These are phyloP conservation scores for Phyllosticta citriasiana DNA, from an alignment of 2,329 filamentous ascomycete species.

Conservation along the genomic window DNA sequence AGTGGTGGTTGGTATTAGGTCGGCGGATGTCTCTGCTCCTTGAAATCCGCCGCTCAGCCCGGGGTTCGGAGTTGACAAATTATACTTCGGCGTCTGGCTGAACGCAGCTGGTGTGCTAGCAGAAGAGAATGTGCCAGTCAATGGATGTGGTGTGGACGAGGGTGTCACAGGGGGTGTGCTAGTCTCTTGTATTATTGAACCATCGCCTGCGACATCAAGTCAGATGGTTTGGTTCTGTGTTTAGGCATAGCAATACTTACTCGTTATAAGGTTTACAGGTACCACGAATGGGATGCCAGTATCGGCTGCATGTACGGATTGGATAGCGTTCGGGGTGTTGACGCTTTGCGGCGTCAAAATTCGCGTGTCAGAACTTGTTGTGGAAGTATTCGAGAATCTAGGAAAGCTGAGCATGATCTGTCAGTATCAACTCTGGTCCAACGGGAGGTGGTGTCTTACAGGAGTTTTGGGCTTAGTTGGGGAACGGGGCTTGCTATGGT, in stretches of 20 bases:
- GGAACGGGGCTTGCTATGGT: conserved; percentile 26
- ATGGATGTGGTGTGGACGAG: neutral
- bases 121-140: neutral
- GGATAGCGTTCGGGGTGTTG: neutral
- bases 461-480: conserved; percentile 17
- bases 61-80: neutral
- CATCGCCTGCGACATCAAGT: conserved; percentile 22
- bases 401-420: conserved; percentile 14
- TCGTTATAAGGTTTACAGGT: conserved; percentile 22
- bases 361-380: neutral
- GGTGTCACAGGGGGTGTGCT: neutral
- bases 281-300: conserved; percentile 24
- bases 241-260: conserved; percentile 18
- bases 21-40: conserved; percentile 1
- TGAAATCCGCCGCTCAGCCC: neutral
- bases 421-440: conserved; percentile 11
- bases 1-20: neutral
- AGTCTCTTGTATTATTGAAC: conserved; percentile 22
- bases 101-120: neutral
- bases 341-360: conserved; percentile 1
- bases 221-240: conserved; percentile 18
- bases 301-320: conserved; percentile 19
- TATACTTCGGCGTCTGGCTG: neutral
- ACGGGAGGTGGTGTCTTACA: conserved; percentile 17
- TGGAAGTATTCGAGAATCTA: conserved; percentile 20